Base-by-base conservation (phyloP, 2,329 filamentous ascomycete genomes). In the Clonostachys sp. region DNA sequence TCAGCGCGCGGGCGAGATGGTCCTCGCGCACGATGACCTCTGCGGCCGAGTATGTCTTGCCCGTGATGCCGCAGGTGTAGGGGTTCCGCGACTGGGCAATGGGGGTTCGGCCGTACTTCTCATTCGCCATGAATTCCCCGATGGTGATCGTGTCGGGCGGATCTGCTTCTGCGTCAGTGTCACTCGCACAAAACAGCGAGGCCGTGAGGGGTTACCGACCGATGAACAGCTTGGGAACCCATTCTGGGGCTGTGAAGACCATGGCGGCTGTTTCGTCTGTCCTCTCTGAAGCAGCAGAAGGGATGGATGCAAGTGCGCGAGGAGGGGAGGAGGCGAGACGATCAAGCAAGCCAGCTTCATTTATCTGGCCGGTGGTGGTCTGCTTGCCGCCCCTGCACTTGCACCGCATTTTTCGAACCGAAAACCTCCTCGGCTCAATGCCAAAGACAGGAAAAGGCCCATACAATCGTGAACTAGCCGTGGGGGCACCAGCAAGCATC, bases 131-230 rank as follows among this genome's bases (percentile, higher is more conserved):
- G 66, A 95, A 95, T 45, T 92, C 83, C 54, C 78, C 77, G 49
- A 95, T 76, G 6, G 89, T 77, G 55, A 95, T 76, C 30, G 81
- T 81, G 63, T 94, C 89, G n/a, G 89, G 89, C 10, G 85, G 74
- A 34, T 84, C 77, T 66, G 62, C 35, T 20, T 7, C n/a, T 30
- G 24, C 24, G 24, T 30, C 24, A 30, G 24, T 30, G 24, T 30
- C 24, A 30, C 20, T 14, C 33, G 12, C 20, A 20, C 14, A 16
- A 16, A 34, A 8, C n/a, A 13, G 9, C 6, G 14, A 20, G n/a
- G 14, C 20, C 5, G 16, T 8, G 12, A n/a, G 12, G 14, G 10
- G 33, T 36, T 17, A 36, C 16, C n/a, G 24, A 20, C 14, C 13
- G 24, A 30, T 30, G 12, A 20, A 44, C 24, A 87, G 72, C 56